Percentiles rank a stretch among this genome's conserved stretches.
These are phyloP conservation scores for Annulohypoxylon nitens DNA, from an alignment of 495 filamentous ascomycete species.

Conservation along the genomic window DNA sequence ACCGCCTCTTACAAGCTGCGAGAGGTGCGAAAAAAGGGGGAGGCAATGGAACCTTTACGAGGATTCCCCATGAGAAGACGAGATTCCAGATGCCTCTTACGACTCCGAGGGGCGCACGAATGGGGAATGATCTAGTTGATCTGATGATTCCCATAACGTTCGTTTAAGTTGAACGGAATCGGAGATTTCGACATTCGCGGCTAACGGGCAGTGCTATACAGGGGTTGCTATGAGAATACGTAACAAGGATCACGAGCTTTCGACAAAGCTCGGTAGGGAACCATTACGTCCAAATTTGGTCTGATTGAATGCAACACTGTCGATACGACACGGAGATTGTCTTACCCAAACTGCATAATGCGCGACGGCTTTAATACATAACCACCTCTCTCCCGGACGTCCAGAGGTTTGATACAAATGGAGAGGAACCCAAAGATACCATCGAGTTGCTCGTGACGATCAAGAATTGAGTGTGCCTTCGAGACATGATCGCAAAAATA, in stretches of 20 bases:
- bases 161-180: slow-evolving; percentile 33
- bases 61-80: slow-evolving; percentile 3
- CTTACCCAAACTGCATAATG: slow-evolving; percentile 35
- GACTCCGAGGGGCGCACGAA: slow-evolving; percentile 34
- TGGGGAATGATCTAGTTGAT: slow-evolving; percentile 37
- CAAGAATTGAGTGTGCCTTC: not conserved
- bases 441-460: slow-evolving; percentile 24
- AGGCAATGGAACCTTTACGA: slow-evolving; percentile 34
- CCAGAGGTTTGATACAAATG: slow-evolving; percentile 23
- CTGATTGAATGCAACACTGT: slow-evolving; percentile 44
- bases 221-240: slow-evolving; percentile 33
- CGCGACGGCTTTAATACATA: slow-evolving; percentile 28
- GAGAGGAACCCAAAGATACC: slow-evolving; percentile 14
- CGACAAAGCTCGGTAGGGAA: slow-evolving; percentile 36
- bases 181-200: slow-evolving; percentile 50
- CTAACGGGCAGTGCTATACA: slow-evolving; percentile 43
- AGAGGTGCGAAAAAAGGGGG: slow-evolving; percentile 19
- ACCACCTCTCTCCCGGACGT: slow-evolving; percentile 4
- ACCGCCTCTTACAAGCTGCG: slow-evolving; percentile 37
- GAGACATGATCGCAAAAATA: not conserved
- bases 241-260: slow-evolving; percentile 46
- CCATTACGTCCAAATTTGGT: slow-evolving; percentile 39
- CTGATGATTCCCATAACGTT: slow-evolving; percentile 42
- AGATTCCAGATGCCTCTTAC: slow-evolving; percentile 44
- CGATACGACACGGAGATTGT: slow-evolving; percentile 41